Evolutionary conservation across 805 yeast genomes (phyloP).

Genomic region (Cyberlindnera xishuangbannaensis): DNA sequence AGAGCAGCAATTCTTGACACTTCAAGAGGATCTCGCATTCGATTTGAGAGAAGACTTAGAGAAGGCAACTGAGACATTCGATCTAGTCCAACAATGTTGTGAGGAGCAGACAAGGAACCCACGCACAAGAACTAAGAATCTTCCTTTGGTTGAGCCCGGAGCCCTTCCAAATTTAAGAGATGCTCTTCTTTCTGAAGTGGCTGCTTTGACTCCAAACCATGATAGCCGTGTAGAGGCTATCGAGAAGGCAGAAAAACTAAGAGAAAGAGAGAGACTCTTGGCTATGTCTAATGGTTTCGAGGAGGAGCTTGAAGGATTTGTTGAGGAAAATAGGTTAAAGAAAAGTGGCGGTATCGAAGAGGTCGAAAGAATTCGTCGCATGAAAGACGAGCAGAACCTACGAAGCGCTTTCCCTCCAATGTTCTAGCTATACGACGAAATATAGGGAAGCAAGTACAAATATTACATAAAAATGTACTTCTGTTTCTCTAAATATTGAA

Average conservation of each 20-base stretch:
- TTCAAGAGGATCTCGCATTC: slow-evolving; percentile 79
- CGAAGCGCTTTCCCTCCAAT: slow-evolving; percentile 39
- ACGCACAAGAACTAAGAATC: slow-evolving; percentile 30
- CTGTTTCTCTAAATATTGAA: slow-evolving; percentile 1
- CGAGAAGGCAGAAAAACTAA: slow-evolving; percentile 73
- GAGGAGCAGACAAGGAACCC: slow-evolving; percentile 67
- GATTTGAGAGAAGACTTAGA: slow-evolving; percentile 78
- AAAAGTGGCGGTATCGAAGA: slow-evolving; percentile 89
- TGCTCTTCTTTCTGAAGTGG: slow-evolving; percentile 77
- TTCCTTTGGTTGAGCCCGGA: slow-evolving; percentile 58
- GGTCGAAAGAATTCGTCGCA: slow-evolving; percentile 60
- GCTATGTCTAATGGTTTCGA: slow-evolving; percentile 60
- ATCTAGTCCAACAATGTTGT: slow-evolving; percentile 73
- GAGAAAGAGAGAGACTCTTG: slow-evolving; percentile 64
- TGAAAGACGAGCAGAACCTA: slow-evolving; percentile 67
- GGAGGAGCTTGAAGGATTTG: slow-evolving; percentile 82
- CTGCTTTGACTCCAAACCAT: slow-evolving; percentile 76
- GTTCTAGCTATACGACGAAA: no score
- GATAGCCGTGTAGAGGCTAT: slow-evolving; percentile 84
- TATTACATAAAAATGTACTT: background rate
- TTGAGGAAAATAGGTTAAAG: slow-evolving; percentile 68
- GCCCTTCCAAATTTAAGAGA: slow-evolving; percentile 57
- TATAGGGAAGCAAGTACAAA: background rate
- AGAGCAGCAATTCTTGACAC: slow-evolving; percentile 86
- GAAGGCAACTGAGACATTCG: slow-evolving; percentile 76